Conservation (phyloP, 805 yeast species). For the Ogataea nakhonphanomensis region DNA sequence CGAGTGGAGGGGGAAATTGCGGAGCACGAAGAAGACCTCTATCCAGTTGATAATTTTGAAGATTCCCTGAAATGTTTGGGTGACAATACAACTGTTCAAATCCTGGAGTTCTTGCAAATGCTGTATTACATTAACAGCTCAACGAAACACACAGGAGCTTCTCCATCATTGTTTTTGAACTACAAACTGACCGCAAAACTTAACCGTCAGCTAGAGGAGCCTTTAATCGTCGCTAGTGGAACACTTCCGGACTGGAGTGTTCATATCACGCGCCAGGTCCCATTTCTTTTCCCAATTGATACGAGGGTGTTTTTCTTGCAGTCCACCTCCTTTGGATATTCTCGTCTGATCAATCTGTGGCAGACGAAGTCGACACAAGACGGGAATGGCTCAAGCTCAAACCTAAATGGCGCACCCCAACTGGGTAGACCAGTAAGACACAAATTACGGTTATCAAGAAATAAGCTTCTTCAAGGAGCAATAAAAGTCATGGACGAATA, state of each 20-base stretch:
- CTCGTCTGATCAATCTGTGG: constrained; percentile 80
- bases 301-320: constrained; percentile 75
- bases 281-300: constrained; percentile 82
- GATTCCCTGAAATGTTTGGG: constrained; percentile 31
- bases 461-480: constrained; percentile 69
- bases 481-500: constrained; percentile 71
- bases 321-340: constrained; percentile 87
- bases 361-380: constrained; percentile 46
- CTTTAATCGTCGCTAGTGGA: constrained; percentile 81
- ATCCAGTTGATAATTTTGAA: constrained; percentile 28
- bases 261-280: constrained; percentile 64
- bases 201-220: constrained; percentile 85
- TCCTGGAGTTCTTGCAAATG: constrained; percentile 47
- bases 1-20: constrained; percentile 32
- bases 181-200: constrained; percentile 83
- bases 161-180: constrained; percentile 51
- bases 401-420: constrained; percentile 35
- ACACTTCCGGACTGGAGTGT: constrained; percentile 83
- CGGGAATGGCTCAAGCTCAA: constrained; percentile 23
- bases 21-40: constrained; percentile 28
- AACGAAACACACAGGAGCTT: constrained; percentile 25
- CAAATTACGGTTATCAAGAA: constrained; percentile 74
- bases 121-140: constrained; percentile 40
- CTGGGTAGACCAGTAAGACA: constrained; percentile 76
- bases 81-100: constrained; percentile 35